phyloP scores from a whole-genome alignment of 345 rosid genomes.

The Anacardium occidentale region DNA sequence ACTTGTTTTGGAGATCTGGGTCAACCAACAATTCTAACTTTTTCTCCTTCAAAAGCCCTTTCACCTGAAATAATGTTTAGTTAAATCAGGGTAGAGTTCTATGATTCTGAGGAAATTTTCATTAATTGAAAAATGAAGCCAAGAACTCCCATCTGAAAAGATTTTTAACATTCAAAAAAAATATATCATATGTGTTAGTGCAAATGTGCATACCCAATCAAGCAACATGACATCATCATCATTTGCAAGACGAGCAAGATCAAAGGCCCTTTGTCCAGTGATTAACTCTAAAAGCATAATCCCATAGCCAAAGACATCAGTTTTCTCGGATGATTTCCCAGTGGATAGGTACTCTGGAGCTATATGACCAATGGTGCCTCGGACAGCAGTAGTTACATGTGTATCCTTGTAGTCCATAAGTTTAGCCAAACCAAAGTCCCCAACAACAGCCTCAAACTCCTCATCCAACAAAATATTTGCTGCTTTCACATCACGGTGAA shows the following conservation, averaged over 20 bases:
- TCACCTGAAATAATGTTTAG: conserved; percentile 49
- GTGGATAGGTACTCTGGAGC: conserved; percentile 97
- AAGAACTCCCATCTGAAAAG: neutral
- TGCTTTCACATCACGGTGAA: conserved; percentile 98
- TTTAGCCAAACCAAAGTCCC: conserved; percentile 94
- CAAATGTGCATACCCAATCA: conserved; percentile 70
- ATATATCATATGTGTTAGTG: too few species aligned
- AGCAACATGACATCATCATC: conserved; percentile 97
- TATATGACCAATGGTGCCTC: conserved; percentile 95
- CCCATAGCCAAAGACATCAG: conserved; percentile 95
- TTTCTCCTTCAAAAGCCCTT: conserved; percentile 92
- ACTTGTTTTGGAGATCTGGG: conserved; percentile 80
- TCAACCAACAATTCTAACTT: conserved; percentile 92
- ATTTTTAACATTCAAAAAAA: too few species aligned
- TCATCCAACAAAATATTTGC: conserved; percentile 94
- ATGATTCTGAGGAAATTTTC: neutral
- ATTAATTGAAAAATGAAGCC: neutral
- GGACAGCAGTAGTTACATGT: conserved; percentile 94
- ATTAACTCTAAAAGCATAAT: conserved; percentile 94
- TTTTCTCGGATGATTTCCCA: conserved; percentile 95
- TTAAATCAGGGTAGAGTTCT: conserved; percentile 2
- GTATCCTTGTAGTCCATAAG: conserved; percentile 99
- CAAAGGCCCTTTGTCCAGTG: conserved; percentile 96
- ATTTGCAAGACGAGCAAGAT: conserved; percentile 94
- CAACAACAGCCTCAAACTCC: conserved; percentile 97